Evolutionary conservation across 1,284 basidiomycete genomes (phyloP).

Genomic region (Melampsora occidentalis): DNA sequence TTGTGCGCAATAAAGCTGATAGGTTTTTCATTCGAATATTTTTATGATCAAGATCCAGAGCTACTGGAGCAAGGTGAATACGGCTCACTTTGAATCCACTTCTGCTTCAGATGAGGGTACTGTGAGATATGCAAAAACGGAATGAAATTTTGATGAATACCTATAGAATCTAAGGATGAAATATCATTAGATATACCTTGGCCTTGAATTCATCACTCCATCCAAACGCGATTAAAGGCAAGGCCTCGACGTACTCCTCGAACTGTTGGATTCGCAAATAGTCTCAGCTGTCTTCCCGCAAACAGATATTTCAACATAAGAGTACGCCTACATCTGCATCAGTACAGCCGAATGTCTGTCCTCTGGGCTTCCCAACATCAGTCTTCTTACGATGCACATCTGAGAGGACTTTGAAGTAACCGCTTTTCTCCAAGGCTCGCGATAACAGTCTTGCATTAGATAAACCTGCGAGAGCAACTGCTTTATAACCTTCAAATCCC

Average conservation of each 20-base stretch:
- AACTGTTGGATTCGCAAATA: too few species aligned
- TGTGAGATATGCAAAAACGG: not conserved
- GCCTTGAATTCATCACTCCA: slow-evolving; percentile 68
- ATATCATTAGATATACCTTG: slow-evolving; percentile 51
- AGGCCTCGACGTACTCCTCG: slow-evolving; percentile 69
- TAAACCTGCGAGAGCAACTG: slow-evolving; percentile 67
- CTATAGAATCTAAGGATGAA: too few species aligned
- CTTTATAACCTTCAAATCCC: slow-evolving; percentile 77
- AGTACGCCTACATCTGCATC: slow-evolving; percentile 1
- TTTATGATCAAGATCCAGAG: not conserved
- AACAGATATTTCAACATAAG: not conserved
- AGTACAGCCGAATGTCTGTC: not conserved
- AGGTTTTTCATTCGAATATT: too few species aligned
- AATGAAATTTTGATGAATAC: too few species aligned
- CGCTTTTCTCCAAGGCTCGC: slow-evolving; percentile 75
- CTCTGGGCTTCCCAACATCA: slow-evolving; percentile 28
- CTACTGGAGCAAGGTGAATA: not conserved
- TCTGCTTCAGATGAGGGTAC: slow-evolving; percentile 60
- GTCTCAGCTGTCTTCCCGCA: not conserved
- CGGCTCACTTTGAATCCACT: slow-evolving; percentile 26
- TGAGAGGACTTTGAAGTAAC: slow-evolving; percentile 64
- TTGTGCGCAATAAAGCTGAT: not conserved
- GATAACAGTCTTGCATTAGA: slow-evolving; percentile 74
- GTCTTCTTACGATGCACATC: slow-evolving; percentile 55
- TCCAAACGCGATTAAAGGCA: slow-evolving; percentile 88